A percentile compares a stretch with the other conserved stretches of the same genome.
Evolutionary conservation across 345 rosid species (phyloP).

Genomic region (Hirschfeldia incana): DNA sequence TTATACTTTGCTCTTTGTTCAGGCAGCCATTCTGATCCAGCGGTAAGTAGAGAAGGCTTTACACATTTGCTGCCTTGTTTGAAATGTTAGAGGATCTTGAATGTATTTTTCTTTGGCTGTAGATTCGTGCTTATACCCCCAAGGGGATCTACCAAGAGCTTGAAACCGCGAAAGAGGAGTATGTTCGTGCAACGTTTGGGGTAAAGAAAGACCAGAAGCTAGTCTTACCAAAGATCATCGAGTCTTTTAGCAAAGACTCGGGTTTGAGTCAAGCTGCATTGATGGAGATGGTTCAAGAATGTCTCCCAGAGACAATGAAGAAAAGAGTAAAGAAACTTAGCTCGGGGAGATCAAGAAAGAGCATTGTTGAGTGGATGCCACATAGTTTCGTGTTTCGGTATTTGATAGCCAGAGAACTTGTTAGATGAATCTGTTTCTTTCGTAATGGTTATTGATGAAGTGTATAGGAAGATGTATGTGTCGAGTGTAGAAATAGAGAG

Average conservation of each 20-base stretch:
- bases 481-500: conserved; percentile 24
- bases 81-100: conserved; percentile 2
- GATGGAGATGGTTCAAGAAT: conserved; percentile 70
- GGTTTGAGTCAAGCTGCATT: conserved; percentile 56
- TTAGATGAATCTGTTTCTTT: conserved; percentile 43
- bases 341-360: conserved; percentile 64
- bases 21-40: conserved; percentile 97
- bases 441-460: conserved; percentile 20
- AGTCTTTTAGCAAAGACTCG: conserved; percentile 72
- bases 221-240: conserved; percentile 75
- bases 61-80: background rate
- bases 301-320: conserved; percentile 57
- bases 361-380: conserved; percentile 74
- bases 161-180: conserved; percentile 83
- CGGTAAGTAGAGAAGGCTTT: conserved; percentile 53
- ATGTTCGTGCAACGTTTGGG: conserved; percentile 72
- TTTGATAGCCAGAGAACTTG: conserved; percentile 76
- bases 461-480: conserved; percentile 15
- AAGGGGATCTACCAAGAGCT: conserved; percentile 78
- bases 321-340: conserved; percentile 56
- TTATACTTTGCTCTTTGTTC: conserved; percentile 80
- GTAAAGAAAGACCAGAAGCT: conserved; percentile 73
- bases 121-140: conserved; percentile 80
- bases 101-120: conserved; percentile 16
- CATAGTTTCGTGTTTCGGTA: conserved; percentile 84